Conservation (phyloP, 148 eudicot genomes). For the Rhododendron griersonianum region DNA sequence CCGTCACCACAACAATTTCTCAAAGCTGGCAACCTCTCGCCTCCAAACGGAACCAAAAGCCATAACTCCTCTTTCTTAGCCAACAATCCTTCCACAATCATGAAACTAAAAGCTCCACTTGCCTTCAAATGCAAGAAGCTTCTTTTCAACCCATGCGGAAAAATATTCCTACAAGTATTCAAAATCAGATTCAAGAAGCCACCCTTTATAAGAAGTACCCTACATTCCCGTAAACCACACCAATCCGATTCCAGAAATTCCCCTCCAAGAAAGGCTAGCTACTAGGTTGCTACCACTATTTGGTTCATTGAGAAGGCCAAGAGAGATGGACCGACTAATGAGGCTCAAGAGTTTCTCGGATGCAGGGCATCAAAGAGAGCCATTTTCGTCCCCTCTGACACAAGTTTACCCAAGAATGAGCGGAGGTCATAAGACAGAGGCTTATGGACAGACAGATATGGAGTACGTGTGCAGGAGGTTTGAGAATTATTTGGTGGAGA, state of each 20-base stretch:
- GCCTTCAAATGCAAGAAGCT: conserved; percentile 66
- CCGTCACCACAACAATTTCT: conserved; percentile 9
- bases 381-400: conserved; percentile 58
- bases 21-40: not conserved
- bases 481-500: conserved; percentile 71
- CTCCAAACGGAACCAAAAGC: conserved; percentile 4
- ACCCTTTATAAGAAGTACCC: conserved; percentile 21
- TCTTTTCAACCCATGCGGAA: conserved; percentile 53
- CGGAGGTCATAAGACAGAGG: conserved; percentile 22
- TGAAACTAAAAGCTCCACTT: conserved; percentile 30
- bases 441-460: conserved; percentile 26
- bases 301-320: conserved; percentile 31
- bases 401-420: conserved; percentile 40
- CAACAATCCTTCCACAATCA: conserved; percentile 15
- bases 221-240: not conserved
- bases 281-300: conserved; percentile 37
- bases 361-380: conserved; percentile 36
- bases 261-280: conserved; percentile 23
- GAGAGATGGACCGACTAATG: conserved; percentile 46
- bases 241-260: conserved; percentile 12
- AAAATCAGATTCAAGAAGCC: conserved; percentile 38
- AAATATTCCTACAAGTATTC: conserved; percentile 27
- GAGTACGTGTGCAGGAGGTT: conserved; percentile 66
- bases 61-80: conserved; percentile 11
- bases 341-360: conserved; percentile 45